Evolutionary conservation across 768 basidiomycete species (phyloP), one percentile per base, ranked within the genome.

Genomic region (Termitomyces sp.): DNA sequence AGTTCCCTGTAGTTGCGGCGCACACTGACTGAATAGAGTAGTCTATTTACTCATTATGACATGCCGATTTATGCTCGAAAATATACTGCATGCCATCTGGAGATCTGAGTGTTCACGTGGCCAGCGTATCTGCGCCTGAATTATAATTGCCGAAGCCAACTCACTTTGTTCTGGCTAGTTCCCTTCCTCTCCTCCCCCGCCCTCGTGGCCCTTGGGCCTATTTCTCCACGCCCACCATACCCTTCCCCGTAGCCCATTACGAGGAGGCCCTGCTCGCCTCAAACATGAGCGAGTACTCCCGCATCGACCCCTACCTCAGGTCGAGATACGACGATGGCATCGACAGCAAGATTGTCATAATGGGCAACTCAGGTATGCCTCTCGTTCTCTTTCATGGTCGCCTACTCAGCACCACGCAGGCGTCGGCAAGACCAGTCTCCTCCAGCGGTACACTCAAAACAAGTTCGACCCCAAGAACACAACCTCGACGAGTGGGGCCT

Each of bases 301-400:
- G 70, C 66, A 76, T 83, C 75, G 84, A 87, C 70, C 84, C 84
- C 47, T 88, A 87, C 70, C 71, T 77, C 50, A 71, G 79, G 68
- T 78, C 83, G 67, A 79, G 83, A 71, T 89, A 84, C 69, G 89
- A 91, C 66, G 85, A 86, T 61, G 88, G 88, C 63, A 79, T 95
- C 71, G 93, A 96, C 77, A 90, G 89, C 70, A 95, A 95, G 83
- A 90, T 95, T 70, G 93, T 96, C 68, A 84, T 96, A 64, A 92
- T 94, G 88, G 92, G 90, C 75, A 93, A 88, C 71, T 78, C 77
- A 58, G 76, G 77, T 73, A 41, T 46, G 64, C 61, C 51, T 21
- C 41, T 52, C 54, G 51, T 63, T 61, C 50, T 54, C 49, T 60
- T 52, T 45, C 42, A n/a, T 35, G 48, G 35, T 19, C 54, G 41